Base-by-base conservation (phyloP, 2,329 filamentous ascomycete species). In the Aspergillus fischeri region DNA sequence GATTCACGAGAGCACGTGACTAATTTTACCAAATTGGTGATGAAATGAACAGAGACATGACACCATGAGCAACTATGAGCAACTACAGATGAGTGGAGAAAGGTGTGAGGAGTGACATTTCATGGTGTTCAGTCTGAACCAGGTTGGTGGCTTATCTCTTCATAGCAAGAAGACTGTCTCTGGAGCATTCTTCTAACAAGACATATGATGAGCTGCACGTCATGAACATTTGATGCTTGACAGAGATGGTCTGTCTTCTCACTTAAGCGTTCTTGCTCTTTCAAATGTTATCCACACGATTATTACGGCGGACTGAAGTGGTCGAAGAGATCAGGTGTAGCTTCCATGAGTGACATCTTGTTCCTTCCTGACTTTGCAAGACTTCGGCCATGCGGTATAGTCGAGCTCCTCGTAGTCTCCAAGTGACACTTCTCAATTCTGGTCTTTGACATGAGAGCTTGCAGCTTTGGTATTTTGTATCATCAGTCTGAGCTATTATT, bases 181-280 rank as follows among this genome's bases (percentile, higher is more conserved):
- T 17, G 32, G 11, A 38, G 32, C 32, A 38, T 38, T 17, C 32
- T 38, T 17, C 32, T 38, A 17, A 17, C 14, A 64, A 74, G 21
- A 74, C 74, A 0, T 77, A 72, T 57, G 73, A 68, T 2, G 76
- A 78, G 59, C 58, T 78, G 10, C 76, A 78, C 55, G 63, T 77
- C 5, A 58, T 79, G 47, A 17, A 38, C 32, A 38, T 38, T 8
- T 17, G 11, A 17, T 38, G 32, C 32, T 17, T 7, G 32, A 17
- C 32, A 17, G 2, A 27, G 24, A 47, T 47, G 42, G 21, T 10
- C 21, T 24, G 25, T 24, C 24, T 14, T 14, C 21, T 17, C 21
- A 2, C 44, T 25, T 21, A 1, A 21, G 24, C 3, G 44, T 47
- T 6, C 21, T 47, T 47, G 11, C 44, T 25, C 44, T 24, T 14